A percentile compares a stretch with the other conserved stretches of the same genome.
Evolutionary conservation across 2,329 filamentous ascomycete species (phyloP).

Genomic region (Zymoseptoria passerinii): DNA sequence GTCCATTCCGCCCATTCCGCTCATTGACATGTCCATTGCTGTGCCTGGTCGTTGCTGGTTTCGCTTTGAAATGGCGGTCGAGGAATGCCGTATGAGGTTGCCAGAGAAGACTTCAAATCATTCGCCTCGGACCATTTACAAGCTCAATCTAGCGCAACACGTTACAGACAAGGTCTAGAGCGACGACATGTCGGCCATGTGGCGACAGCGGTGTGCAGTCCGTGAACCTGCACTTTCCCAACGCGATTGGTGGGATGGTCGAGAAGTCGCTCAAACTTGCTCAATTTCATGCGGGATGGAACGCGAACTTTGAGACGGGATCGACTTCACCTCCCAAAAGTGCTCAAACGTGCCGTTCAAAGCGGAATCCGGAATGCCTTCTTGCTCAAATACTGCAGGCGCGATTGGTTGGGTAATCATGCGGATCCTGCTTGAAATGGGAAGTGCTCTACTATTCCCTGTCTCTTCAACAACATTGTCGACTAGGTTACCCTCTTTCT

Average conservation of each 20-base stretch:
- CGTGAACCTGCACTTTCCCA: neutral
- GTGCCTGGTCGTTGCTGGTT: neutral
- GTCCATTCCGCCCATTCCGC: conserved; percentile 1
- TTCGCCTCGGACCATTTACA: too few species aligned
- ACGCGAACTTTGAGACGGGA: neutral
- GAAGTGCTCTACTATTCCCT: neutral
- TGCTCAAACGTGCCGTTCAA: neutral
- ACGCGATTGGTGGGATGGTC: neutral
- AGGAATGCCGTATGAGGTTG: too few species aligned
- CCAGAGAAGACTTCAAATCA: too few species aligned
- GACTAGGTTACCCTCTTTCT: neutral
- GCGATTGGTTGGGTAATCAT: neutral
- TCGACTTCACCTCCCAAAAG: neutral
- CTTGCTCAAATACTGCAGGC: neutral
- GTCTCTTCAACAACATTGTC: neutral
- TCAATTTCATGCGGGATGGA: neutral
- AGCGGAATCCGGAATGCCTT: neutral
- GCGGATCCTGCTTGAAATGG: neutral
- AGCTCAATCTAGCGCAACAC: too few species aligned
- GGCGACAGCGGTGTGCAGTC: neutral
- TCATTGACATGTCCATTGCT: neutral
- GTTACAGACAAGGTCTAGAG: too few species aligned
- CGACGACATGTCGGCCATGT: neutral
- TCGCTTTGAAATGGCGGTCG: too few species aligned
- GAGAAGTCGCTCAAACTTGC: neutral